Evolutionary conservation across 768 basidiomycete species (phyloP), one percentile per base, ranked within the genome.

Genomic region (Pleurotus salmoneostramineus): DNA sequence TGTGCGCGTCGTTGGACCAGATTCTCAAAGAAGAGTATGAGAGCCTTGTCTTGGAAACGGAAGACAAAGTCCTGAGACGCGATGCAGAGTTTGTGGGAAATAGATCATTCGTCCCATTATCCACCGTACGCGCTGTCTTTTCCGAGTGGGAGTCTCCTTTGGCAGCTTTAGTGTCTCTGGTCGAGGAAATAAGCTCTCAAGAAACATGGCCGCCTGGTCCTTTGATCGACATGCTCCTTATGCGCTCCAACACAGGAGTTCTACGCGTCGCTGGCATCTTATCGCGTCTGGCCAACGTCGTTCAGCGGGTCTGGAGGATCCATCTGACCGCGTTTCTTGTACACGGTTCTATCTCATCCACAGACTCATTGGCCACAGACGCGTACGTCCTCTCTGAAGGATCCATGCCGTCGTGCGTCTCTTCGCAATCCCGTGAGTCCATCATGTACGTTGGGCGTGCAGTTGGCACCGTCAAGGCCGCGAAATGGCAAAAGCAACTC

Each of bases 131-230:
- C 55, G 91, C 95, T 8, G 83, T 81, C 14, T 95, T 96, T 69
- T 82, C 90, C 5, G 83, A 84, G 69, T 97, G 95, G 95, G 91
- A 93, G 63, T 87, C 90, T 6, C 93, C 93, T 11, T 75, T 97
- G 49, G 84, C 84, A 36, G 83, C 89, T 4, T 78, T 97, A 32
- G 77, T 80, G 49, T 74, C 80, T 6, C 72, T 95, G 46, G 74
- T 92, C 56, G 77, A 85, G 7, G 80, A 84, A 43, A 72, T 95
- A 42, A 78, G 87, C 61, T 69, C 78, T 2, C 70, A 80, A 59
- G 68, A 77, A 64, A 75, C 67, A 68, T 89, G 88, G 87, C 78
- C 77, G 55, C 87, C 93, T 3, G 93, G 94, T 0, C 83, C 83
- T 2, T 74, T 95, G 32, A 90, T 95, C 59, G 91, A 95, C 65